Percentiles rank a stretch among this genome's conserved stretches.
Conservation (phyloP, 176 grass and related monocot species). For the Secale cereale region DNA sequence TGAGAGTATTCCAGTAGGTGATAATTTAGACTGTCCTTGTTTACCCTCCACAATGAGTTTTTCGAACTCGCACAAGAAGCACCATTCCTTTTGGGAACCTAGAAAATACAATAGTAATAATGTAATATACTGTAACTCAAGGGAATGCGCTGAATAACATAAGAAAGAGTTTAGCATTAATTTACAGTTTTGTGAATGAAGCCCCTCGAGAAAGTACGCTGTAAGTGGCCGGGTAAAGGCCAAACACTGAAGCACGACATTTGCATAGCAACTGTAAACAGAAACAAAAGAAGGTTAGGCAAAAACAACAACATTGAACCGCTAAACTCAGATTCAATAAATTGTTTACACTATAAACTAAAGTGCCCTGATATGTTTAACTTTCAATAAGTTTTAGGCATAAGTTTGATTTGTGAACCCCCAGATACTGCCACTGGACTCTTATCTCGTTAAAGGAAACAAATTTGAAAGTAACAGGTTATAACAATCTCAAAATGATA, state of each 20-base stretch:
- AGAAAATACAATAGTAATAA: constrained; percentile 22
- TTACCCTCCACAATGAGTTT: constrained; percentile 59
- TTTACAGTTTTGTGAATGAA: constrained; percentile 86
- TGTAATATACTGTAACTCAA: constrained; percentile 9
- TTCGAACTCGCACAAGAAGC: constrained; percentile 91
- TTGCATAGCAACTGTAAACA: constrained; percentile 85
- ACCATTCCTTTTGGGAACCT: constrained; percentile 75
- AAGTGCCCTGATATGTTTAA: background rate
- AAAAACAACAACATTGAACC: constrained; percentile 19
- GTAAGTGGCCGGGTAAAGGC: constrained; percentile 86
- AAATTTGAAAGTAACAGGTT: constrained; percentile 13
- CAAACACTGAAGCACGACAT: constrained; percentile 90
- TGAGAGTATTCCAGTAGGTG: constrained; percentile 69
- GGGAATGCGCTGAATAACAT: background rate
- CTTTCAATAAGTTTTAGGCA: background rate
- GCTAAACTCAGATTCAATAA: constrained; percentile 10
- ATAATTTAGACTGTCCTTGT: constrained; percentile 46
- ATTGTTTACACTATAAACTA: constrained; percentile 11
- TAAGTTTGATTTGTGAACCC: background rate
- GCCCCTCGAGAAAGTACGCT: constrained; percentile 67
- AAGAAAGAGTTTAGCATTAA: constrained; percentile 16
- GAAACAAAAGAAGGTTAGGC: constrained; percentile 29
- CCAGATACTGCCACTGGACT: background rate
- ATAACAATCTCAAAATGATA: constrained; percentile 21
- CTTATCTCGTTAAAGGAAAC: constrained; percentile 4